A percentile compares a stretch with the other conserved stretches of the same genome.
These are phyloP conservation scores for Thraustochytrium striatum DNA, from an alignment of 352 stramenopile species.

Conservation along the genomic window DNA sequence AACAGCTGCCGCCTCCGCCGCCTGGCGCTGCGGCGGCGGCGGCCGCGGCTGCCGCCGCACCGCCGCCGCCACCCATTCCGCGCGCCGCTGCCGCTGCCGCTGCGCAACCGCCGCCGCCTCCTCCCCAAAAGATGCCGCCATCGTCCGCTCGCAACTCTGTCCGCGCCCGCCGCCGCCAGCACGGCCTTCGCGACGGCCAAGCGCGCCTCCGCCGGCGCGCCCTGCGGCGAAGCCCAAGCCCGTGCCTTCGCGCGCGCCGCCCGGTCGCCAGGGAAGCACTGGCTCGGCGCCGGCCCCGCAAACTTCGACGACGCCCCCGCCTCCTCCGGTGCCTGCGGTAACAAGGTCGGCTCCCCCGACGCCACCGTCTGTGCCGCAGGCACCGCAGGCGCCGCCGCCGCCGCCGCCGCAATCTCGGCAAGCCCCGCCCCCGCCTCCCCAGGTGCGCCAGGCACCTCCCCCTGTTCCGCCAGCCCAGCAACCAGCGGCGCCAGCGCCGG, in stretches of 20 bases:
- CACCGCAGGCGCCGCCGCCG: neutral
- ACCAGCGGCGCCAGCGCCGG: neutral
- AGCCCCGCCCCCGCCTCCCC: neutral
- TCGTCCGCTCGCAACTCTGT: neutral
- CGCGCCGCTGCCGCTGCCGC: neutral
- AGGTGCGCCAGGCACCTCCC: neutral
- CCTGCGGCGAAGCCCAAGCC: neutral
- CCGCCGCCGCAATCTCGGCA: neutral
- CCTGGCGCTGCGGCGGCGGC: no score
- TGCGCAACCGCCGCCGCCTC: neutral
- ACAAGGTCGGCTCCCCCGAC: neutral
- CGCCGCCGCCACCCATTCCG: no score
- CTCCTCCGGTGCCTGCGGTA: neutral
- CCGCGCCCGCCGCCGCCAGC: no score
- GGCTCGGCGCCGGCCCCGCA: neutral
- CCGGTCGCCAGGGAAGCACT: neutral
- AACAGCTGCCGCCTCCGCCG: no score
- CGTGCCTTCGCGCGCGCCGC: neutral
- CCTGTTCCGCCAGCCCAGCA: neutral
- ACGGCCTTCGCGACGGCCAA: neutral
- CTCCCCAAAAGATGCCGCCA: no score
- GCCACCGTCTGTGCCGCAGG: neutral
- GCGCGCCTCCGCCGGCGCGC: neutral
- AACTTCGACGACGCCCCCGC: neutral
- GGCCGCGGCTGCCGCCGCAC: neutral